Percentiles rank a stretch among this genome's conserved stretches.
phyloP scores from a whole-genome alignment of 2,329 filamentous ascomycete genomes.

The Pseudogymnoascus sp. region DNA sequence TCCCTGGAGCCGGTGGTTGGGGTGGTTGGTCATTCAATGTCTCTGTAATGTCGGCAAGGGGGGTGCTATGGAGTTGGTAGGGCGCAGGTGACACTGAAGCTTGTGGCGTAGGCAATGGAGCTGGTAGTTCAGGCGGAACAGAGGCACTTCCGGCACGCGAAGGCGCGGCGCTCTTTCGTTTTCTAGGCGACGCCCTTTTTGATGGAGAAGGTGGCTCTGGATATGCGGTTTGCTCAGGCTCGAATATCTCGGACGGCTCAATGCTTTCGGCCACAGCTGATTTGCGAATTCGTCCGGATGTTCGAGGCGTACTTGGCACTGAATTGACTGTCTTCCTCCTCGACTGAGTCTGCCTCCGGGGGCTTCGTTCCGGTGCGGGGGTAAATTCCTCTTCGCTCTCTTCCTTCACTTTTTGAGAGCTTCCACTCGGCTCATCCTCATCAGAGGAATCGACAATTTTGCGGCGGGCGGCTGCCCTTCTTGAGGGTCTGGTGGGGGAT shows the following conservation, averaged over 20 bases:
- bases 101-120: constrained; percentile 42
- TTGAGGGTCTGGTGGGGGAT: constrained; percentile 46
- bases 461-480: constrained; percentile 56
- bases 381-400: constrained; percentile 72
- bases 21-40: constrained; percentile 52
- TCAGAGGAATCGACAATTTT: constrained; percentile 68
- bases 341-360: constrained; percentile 46
- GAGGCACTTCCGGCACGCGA: constrained; percentile 23
- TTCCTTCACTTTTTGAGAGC: constrained; percentile 49
- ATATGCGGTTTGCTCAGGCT: constrained; percentile 44
- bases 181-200: constrained; percentile 53
- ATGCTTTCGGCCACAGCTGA: constrained; percentile 38
- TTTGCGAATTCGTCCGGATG: constrained; percentile 37
- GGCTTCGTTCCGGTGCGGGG: constrained; percentile 57
- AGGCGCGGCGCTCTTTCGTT: constrained; percentile 54
- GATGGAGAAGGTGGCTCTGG: constrained; percentile 46
- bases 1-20: constrained; percentile 36
- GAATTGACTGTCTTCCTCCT: constrained; percentile 38
- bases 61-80: constrained; percentile 44
- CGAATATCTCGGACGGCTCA: constrained; percentile 55
- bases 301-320: constrained; percentile 21
- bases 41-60: constrained; percentile 67
- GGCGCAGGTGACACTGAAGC: constrained; percentile 51
- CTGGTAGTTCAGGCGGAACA: constrained; percentile 26
- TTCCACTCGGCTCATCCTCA: constrained; percentile 63